Evolutionary conservation across 73 alveolate species (phyloP).

Genomic region (Halteria grandinella): DNA sequence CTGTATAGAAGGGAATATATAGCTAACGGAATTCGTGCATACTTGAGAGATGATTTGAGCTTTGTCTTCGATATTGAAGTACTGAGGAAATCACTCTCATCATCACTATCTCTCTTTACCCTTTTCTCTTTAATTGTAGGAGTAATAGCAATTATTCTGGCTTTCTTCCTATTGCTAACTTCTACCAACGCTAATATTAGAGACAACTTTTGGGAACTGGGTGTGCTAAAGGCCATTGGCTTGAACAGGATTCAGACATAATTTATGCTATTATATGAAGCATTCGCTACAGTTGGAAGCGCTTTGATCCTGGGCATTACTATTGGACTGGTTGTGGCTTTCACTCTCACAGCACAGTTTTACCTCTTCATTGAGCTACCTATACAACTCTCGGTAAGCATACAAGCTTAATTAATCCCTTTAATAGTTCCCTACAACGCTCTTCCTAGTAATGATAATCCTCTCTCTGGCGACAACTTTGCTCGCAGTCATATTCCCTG

Average conservation of each 20-base stretch:
- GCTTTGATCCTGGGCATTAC: constrained; percentile 84
- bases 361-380: constrained; percentile 89
- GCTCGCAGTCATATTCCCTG: constrained; percentile 89
- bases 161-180: constrained; percentile 87
- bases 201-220: constrained; percentile 88
- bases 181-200: constrained; percentile 82
- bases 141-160: constrained; percentile 77
- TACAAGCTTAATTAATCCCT: too few relatives aligned
- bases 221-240: constrained; percentile 90
- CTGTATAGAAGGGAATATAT: constrained; percentile 66
- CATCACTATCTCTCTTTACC: constrained; percentile 68
- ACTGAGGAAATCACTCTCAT: constrained; percentile 63
- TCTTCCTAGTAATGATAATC: constrained; percentile 78
- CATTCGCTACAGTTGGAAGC: constrained; percentile 71
- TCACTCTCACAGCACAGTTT: constrained; percentile 79
- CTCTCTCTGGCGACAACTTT: constrained; percentile 87
- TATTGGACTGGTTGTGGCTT: constrained; percentile 81
- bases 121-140: constrained; percentile 80
- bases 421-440: constrained; percentile 91
- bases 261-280: constrained; percentile 84
- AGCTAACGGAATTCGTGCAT: constrained; percentile 78
- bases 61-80: constrained; percentile 67
- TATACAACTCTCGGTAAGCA: too few relatives aligned
- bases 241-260: constrained; percentile 67
- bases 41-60: constrained; percentile 65